Percentiles rank a stretch among this genome's conserved stretches.
Evolutionary conservation across 441 rosid genomes (phyloP).

Genomic region (Melastoma candidum): DNA sequence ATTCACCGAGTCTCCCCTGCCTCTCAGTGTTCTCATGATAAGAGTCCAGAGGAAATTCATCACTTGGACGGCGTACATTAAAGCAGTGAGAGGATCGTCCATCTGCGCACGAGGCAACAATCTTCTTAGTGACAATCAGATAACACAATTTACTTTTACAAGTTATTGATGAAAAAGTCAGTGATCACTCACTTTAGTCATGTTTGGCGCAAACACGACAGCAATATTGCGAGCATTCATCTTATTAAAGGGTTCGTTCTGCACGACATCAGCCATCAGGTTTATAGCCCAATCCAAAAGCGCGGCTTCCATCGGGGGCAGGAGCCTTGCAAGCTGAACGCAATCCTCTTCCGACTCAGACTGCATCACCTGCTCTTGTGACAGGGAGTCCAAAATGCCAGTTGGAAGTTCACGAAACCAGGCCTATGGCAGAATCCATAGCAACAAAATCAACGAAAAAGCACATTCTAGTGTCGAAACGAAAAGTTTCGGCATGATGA

Average conservation of each 20-base stretch:
- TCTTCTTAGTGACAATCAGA: background rate
- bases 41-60: constrained; percentile 64
- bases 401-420: constrained; percentile 79
- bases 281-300: constrained; percentile 55
- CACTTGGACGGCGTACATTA: constrained; percentile 66
- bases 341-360: constrained; percentile 63
- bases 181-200: constrained; percentile 47
- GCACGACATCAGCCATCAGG: constrained; percentile 65
- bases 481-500: background rate
- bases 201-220: constrained; percentile 69
- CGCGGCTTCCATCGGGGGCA: constrained; percentile 56
- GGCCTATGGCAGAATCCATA: constrained; percentile 28
- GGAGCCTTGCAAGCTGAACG: constrained; percentile 40
- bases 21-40: constrained; percentile 35
- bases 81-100: constrained; percentile 68
- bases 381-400: constrained; percentile 52
- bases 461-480: background rate
- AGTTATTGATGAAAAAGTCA: background rate
- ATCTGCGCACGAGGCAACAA: constrained; percentile 29
- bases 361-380: constrained; percentile 56
- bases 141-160: background rate
- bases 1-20: constrained; percentile 30
- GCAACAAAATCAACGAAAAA: background rate
- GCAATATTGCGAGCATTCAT: constrained; percentile 69
- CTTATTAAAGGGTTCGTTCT: constrained; percentile 52